These are phyloP conservation scores for Pythium apleroticum DNA, from an alignment of 352 stramenopile genomes.

Conservation along the genomic window DNA sequence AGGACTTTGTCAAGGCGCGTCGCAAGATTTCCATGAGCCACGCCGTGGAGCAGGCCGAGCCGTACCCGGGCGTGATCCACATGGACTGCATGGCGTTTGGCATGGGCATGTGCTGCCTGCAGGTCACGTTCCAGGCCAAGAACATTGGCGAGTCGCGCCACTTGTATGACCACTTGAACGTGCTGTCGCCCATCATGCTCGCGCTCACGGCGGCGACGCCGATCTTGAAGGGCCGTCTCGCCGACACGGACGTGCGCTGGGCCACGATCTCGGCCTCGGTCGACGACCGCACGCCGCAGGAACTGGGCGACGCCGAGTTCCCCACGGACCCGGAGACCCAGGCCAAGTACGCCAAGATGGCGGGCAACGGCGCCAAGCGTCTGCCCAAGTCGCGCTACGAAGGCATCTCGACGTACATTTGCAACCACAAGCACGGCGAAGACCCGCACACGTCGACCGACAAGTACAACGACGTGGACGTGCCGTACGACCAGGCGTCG, in stretches of 20 bases:
- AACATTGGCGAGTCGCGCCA: slow-evolving; percentile 98
- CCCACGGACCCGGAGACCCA: slow-evolving; percentile 49
- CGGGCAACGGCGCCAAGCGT: slow-evolving; percentile 89
- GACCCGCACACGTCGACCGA: slow-evolving; percentile 75
- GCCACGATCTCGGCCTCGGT: slow-evolving; percentile 97
- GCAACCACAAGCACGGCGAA: slow-evolving; percentile 85
- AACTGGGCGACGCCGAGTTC: slow-evolving; percentile 48
- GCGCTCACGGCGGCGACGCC: slow-evolving; percentile 98
- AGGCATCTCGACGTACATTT: slow-evolving; percentile 90
- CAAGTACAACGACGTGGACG: slow-evolving; percentile 94
- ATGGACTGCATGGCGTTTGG: slow-evolving; percentile 99
- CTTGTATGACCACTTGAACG: slow-evolving; percentile 99
- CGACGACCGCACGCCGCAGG: slow-evolving; percentile 92
- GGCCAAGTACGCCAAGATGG: slow-evolving; percentile 89
- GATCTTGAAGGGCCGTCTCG: slow-evolving; percentile 94
- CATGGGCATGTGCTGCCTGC: slow-evolving; percentile 99
- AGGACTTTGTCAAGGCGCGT: slow-evolving; percentile 55
- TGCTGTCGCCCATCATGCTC: slow-evolving; percentile 98
- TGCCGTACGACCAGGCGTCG: slow-evolving; percentile 93
- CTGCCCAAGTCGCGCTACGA: slow-evolving; percentile 96
- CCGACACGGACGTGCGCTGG: slow-evolving; percentile 93
- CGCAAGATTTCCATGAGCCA: slow-evolving; percentile 71
- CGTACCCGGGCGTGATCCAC: slow-evolving; percentile 92
- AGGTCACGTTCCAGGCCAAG: slow-evolving; percentile 98
- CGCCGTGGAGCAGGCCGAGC: slow-evolving; percentile 68